Evolutionary conservation across 2,329 filamentous ascomycete species (phyloP).

Genomic region (Chaetomiaceae sp.): DNA sequence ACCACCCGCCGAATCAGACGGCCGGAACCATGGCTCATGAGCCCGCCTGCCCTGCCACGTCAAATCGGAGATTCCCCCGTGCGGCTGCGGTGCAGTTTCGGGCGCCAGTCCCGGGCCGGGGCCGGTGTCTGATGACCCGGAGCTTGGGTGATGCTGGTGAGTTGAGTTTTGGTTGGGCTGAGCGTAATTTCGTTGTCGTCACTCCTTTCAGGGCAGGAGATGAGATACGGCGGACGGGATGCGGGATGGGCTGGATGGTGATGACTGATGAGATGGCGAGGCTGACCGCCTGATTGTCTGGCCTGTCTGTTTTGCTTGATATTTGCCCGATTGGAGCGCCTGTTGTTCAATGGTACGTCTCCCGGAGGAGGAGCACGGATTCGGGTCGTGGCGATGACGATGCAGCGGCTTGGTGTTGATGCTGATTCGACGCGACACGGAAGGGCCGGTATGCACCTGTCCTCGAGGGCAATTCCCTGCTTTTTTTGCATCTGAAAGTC

Average conservation of each 20-base stretch:
- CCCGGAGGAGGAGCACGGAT: background rate
- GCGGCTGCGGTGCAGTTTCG: constrained; percentile 8
- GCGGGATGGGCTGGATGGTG: background rate
- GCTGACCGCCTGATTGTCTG: background rate
- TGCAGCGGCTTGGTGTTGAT: background rate
- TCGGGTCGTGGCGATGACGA: constrained; percentile 2
- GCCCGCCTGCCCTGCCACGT: background rate
- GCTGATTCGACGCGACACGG: background rate
- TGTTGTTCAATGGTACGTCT: background rate
- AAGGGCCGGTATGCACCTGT: background rate
- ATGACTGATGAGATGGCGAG: background rate
- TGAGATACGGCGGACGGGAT: background rate
- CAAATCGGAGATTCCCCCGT: background rate
- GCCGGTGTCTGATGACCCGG: constrained; percentile 4
- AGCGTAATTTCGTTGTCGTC: background rate
- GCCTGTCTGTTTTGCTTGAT: background rate
- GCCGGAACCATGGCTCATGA: no score
- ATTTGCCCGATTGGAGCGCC: background rate
- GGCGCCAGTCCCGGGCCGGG: constrained; percentile 1
- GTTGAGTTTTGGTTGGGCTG: no score
- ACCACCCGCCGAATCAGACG: no score
- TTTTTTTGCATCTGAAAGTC: constrained; percentile 3
- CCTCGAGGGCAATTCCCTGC: background rate
- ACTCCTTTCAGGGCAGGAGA: background rate
- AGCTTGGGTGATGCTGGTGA: background rate